Evolutionary conservation across 1,139 yeast genomes (phyloP), one percentile per base, ranked within the genome.

Genomic region (Taphrina wiesneri): DNA sequence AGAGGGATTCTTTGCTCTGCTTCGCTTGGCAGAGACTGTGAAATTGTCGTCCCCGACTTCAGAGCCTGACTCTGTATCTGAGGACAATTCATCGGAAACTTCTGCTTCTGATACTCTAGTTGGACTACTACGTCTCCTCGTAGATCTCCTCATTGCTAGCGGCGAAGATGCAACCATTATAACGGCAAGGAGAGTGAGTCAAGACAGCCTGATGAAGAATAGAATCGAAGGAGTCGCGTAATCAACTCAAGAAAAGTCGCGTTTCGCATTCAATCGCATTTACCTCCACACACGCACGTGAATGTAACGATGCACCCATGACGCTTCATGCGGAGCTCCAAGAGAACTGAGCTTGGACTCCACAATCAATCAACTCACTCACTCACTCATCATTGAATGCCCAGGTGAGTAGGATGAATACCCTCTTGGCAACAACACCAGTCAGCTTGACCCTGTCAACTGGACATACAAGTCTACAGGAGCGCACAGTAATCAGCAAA

Each of bases 91-190:
- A 2, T 52, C 56, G 28, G 26, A 32, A 9, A 17, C 45, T 17
- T 52, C 28, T 19, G 28, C 26, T 15, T n/a, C 43, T 11, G 19
- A 19, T 5, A 23, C 21, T 13, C 17, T 11, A 7, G 36, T 17
- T 6, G 43, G 41, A 52, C 56, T 52, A 15, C 56, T 52, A 15
- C 56, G 54, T 21, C 36, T 17, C 25, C 56, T 26, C 23, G 43
- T 34, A 2, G 56, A 52, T 19, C 56, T 30, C 25, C 56, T 52
- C 49, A 21, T 45, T 19, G 54, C 54, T 7, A 49, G 36, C 17
- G 54, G 36, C 7, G 54, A 49, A 5, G 36, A 28, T 4, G 11
- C 36, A 1, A 26, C 54, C 54, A 49, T 49, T 28, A 21, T 11
- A 23, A 28, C 30, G 7, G 46, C 15, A 6, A n/a, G 21, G 34